Evolutionary conservation across 805 yeast species (phyloP), one percentile per base, ranked within the genome.

Genomic region (Yarrowia sp.): DNA sequence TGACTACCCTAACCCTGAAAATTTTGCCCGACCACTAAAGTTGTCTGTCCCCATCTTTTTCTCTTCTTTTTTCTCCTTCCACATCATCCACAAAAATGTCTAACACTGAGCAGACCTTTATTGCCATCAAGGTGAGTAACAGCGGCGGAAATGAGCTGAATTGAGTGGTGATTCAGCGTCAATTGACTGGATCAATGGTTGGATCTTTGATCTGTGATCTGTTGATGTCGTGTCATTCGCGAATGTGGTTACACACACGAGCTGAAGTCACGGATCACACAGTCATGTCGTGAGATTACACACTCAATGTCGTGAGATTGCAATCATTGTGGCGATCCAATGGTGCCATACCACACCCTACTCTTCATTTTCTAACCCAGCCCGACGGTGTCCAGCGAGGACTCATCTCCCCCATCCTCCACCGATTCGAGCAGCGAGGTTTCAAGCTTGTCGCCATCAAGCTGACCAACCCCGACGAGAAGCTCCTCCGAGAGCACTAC

Each of bases 381-480:
- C 99, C 99, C 83, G 99, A 95, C 83, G 99, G 98, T 84, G 98
- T 95, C 86, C 98, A 95, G 87, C 92, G 99, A 85, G 98, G 98
- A 72, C 86, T 95, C 80, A 85, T 94, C 83, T 83, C 96, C 80
- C 85, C 90, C 75, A 93, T 95, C 85, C 80, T 95, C 75, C 85
- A 88, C 76, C 92, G 98, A 83, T 95, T 96, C 83, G 97, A 93
- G 86, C 84, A 88, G 86, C 91, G 97, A 84, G 99, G 99, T 76
- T 95, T 82, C 92, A 95, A 94, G 85, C 88, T 95, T 77, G 98
- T 94, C 73, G 99, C 90, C 76, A 89, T 95, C 80, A 95, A 95
- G 87, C 85, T 95, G 80, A 85, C 89, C 78, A 83, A 86, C 73
- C 97, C 99, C 78, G 82, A 92, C 76, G 97, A 92, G 85, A 81